phyloP scores from a whole-genome alignment of 2,329 filamentous ascomycete genomes.

The Ophiostoma fasciatum region DNA sequence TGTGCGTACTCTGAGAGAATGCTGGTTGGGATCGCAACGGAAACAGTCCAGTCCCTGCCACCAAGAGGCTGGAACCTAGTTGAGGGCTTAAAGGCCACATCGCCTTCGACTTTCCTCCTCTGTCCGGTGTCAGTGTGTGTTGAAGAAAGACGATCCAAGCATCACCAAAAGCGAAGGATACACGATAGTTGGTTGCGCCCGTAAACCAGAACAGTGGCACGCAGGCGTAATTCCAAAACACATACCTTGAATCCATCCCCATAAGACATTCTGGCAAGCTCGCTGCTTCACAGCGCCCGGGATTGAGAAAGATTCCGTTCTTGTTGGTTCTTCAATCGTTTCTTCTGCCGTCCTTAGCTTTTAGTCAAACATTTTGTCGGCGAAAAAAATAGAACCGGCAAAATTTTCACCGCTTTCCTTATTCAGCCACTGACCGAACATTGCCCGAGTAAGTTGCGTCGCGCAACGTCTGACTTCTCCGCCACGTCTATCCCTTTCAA shows the following conservation, averaged over 20 bases:
- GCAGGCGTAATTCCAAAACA: no score
- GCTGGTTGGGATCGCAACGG: conserved; percentile 64
- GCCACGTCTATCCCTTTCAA: background rate
- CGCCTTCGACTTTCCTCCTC: conserved; percentile 32
- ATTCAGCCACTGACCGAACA: conserved; percentile 2
- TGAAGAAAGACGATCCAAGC: no score
- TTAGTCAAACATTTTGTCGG: conserved; percentile 8
- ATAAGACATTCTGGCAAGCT: conserved; percentile 9
- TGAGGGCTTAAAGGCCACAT: conserved; percentile 47
- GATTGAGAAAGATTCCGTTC: no score
- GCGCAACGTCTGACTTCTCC: no score
- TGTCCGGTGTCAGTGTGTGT: no score
- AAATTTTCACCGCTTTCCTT: conserved; percentile 13
- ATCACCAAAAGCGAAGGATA: no score
- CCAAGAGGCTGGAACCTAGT: conserved; percentile 51
- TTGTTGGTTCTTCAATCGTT: no score
- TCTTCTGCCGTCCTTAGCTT: background rate
- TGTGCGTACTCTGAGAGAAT: conserved; percentile 61
- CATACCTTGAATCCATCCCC: conserved; percentile 13
- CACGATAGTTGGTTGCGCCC: no score
- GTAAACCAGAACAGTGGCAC: no score
- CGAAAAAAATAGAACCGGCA: conserved; percentile 11
- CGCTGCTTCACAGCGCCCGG: no score
- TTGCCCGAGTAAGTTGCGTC: background rate
- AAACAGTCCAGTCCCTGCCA: conserved; percentile 58